Base-by-base conservation (phyloP, 139 green algal genomes). In the Pleodorina starrii region DNA sequence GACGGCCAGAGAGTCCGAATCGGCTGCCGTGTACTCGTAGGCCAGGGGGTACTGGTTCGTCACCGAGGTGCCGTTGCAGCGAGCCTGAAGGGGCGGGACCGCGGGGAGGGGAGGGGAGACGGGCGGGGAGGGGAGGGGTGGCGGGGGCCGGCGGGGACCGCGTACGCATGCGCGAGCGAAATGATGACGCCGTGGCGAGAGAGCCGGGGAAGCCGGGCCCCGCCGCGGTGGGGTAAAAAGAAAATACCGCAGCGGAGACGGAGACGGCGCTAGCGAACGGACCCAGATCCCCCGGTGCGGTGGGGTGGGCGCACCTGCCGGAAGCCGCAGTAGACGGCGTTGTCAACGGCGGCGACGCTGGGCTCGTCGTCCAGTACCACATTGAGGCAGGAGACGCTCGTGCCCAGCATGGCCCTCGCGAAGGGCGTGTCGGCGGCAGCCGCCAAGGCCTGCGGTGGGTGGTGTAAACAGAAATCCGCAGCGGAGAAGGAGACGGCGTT, bases 301-400 rank as follows among this genome's bases (percentile, higher is more conserved):
- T n/a, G n/a, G n/a, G n/a, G n/a, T n/a, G n/a, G n/a, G 23, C 73
- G 23, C 5, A 87, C 91, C 83, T 96, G 83, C 19, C 82, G 68
- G 85, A 93, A 97, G 17, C 91, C 95, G 89, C 95, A 97, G 88
- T 95, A 97, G 2, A 95, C 82, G 17, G 46, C 35, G 0, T 48
- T 46, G 82, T 96, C 79, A 54, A 97, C 75, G n/a, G 48, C 87
- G 5, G 46, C 19, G 5, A 35, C 69, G 23, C 6, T 90, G 0
- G 38, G 32, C 27, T 85, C 3, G 59, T 50, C 89, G 0, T 54
- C 59, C 29, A 90, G 36, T 0, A 87, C 17, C 40, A 88, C 80
- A 29, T 91, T 92, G 36, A 92, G 14, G 76, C 93, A 94, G 19
- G 11, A 0, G 1, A 42, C 72, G 40, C 29, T 27, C 40, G 38